A percentile compares a stretch with the other conserved stretches of the same genome.
phyloP scores from a whole-genome alignment of 305 asterid genomes.

The Ruellia speciosa region DNA sequence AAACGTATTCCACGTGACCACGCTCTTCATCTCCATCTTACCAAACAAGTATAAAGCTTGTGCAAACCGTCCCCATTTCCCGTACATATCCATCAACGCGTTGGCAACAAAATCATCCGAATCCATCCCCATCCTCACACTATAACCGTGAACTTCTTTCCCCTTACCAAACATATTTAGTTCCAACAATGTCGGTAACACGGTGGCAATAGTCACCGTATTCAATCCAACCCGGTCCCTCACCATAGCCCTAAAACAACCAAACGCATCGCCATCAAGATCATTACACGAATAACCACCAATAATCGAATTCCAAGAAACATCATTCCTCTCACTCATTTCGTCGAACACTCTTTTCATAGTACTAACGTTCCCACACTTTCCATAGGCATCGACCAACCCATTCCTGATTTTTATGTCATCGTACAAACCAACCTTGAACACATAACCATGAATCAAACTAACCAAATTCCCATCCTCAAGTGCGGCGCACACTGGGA shows the following conservation, averaged over 20 bases:
- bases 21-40: constrained; percentile 32
- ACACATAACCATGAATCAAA: constrained; percentile 42
- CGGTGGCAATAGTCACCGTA: constrained; percentile 53
- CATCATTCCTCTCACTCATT: constrained; percentile 60
- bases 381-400: constrained; percentile 62
- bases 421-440: constrained; percentile 51
- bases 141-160: constrained; percentile 59
- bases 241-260: constrained; percentile 49
- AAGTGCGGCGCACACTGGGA: constrained; percentile 46
- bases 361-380: constrained; percentile 46
- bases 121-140: constrained; percentile 45
- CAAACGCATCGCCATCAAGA: constrained; percentile 31
- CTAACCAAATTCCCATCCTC: constrained; percentile 38
- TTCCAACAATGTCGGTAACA: constrained; percentile 55
- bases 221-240: constrained; percentile 26
- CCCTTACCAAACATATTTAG: constrained; percentile 35
- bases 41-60: constrained; percentile 40
- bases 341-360: constrained; percentile 40
- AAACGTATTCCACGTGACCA: constrained; percentile 63
- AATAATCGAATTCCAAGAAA: constrained; percentile 70
- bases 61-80: constrained; percentile 34
- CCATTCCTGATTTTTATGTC: constrained; percentile 42
- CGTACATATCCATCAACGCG: constrained; percentile 67
- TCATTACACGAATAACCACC: constrained; percentile 42
- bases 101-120: constrained; percentile 63